A percentile compares a stretch with the other conserved stretches of the same genome.
These are phyloP conservation scores for Trifolium subterraneum DNA, from an alignment of 306 rosid species.

Conservation along the genomic window DNA sequence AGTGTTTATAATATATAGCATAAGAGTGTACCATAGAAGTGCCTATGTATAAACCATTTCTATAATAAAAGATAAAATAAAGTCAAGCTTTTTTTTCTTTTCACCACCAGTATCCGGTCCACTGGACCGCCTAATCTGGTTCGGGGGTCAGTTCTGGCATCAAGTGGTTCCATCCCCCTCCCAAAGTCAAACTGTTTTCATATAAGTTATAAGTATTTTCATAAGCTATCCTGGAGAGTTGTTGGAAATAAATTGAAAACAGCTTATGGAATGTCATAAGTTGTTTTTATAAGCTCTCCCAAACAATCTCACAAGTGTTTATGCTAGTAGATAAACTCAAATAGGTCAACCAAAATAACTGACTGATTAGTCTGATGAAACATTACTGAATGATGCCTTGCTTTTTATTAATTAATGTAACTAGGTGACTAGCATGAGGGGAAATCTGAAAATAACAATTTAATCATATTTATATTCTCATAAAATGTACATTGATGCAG, in stretches of 20 bases:
- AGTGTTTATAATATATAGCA: not conserved
- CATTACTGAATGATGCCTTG: not conserved
- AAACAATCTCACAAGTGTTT: not conserved
- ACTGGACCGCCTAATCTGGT: no score
- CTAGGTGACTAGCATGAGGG: slow-evolving; percentile 13
- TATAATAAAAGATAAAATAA: not conserved
- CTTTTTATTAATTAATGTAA: slow-evolving; percentile 23
- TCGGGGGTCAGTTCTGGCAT: no score
- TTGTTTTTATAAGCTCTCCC: not conserved
- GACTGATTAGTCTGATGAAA: slow-evolving; percentile 8
- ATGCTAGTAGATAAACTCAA: not conserved
- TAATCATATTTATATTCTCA: slow-evolving; percentile 30
- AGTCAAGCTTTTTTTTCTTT: no score
- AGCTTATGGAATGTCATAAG: slow-evolving; percentile 14
- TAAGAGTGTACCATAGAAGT: not conserved
- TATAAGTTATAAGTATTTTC: not conserved
- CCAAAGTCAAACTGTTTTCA: not conserved
- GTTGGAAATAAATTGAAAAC: not conserved
- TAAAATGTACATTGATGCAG: slow-evolving; percentile 52
- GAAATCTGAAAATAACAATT: not conserved
- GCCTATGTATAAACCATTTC: not conserved
- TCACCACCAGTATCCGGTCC: no score
- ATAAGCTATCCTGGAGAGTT: not conserved
- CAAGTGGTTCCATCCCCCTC: no score
- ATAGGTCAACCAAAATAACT: not conserved